Base-by-base conservation (phyloP, 2,329 filamentous ascomycete genomes). In the Penicillium sp. region DNA sequence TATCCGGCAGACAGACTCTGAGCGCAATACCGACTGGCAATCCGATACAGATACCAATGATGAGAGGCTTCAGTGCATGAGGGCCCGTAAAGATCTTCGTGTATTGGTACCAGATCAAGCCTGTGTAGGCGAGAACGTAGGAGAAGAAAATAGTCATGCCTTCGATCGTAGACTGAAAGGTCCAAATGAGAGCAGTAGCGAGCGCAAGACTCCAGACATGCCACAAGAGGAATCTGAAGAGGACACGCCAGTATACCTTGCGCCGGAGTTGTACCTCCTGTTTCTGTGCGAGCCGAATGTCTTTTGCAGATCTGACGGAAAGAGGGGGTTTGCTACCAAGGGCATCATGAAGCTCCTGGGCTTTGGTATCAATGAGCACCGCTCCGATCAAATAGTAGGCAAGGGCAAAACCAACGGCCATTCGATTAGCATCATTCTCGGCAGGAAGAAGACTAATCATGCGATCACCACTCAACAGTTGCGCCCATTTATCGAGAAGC, bases 341-440 rank as follows among this genome's bases (percentile, higher is more conserved):
- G 2, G 75, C 63, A 13, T 73, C 75, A 57, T 81, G 77, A 1
- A 83, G 72, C 57, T 80, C 77, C 51, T 81, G 78, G 20, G 81
- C 80, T 56, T 82, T 82, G 59, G 79, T 78, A 60, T 85, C 82
- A 26, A 85, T 79, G 22, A 82, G 71, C 2, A 84, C 80, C 13
- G 82, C 82, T 26, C 82, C 81, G 24, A 84, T 76, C 18, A 84
- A 72, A 60, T 84, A 85, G 65, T 84, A 85, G 0, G 79, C 79
- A 34, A 85, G 71, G n/a, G 80, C 79, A 59, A 84, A 82, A 2
- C 82, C 82, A 22, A 82, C 76, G 35, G 79, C 75, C 56, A 80
- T 70, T 11, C 79, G 75, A 53, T 75, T 72, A 1, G 73, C 66
- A 13, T 73, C 69, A 39, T 72, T 74, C 26, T 34, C 32, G 14